Evolutionary conservation across 108 stramenopile species (phyloP), one percentile per base, ranked within the genome.

Genomic region (Cyclotella cryptica): DNA sequence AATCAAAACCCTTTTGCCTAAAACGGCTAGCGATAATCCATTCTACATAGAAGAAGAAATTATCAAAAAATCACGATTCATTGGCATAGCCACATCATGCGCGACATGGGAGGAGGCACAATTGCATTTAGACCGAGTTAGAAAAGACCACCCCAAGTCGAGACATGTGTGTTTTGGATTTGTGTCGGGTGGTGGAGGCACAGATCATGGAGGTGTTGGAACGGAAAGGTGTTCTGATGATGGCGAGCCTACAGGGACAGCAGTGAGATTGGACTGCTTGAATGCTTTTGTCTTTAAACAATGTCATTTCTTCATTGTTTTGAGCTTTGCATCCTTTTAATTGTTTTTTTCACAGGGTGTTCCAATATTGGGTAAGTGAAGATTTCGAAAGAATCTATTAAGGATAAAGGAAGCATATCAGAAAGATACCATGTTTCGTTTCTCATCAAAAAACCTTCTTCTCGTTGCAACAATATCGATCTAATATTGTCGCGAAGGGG

Each of bases 161-260:
- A 69, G 95, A 62, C 95, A 96, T 66, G 85, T 86, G 62, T 93
- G 92, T 72, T 91, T 86, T 72, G 95, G 88, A 8, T 91, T 85
- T 52, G 79, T 83, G 14, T 61, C 54, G 71, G 75, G 51, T 12
- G 51, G 57, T 52, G 77, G 29, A 61, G 63, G 30, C 28, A 53
- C 17, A 26, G 57, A 26, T 46, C 10, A 49, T 51, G 42, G 51
- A 19, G 24, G 61, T 42, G 82, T 87, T 52, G 60, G 71, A 6
- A 78, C 84, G 54, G 92, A 93, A 80, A 84, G 92, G 64, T 87
- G 75, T 44, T 88, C 86, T 19, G 95, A 96, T 71, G 92, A 93
- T 68, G 95, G 95, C 17, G 95, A 96, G 78, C 95, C 95, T 1
- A 85, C 91, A 12, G 95, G 95, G 0, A 96, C 95, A 17, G 92